Percentiles rank a stretch among this genome's conserved stretches.
These are phyloP conservation scores for Cystobasidiaceae sp. DNA, from an alignment of 1,284 basidiomycete species.

Conservation along the genomic window DNA sequence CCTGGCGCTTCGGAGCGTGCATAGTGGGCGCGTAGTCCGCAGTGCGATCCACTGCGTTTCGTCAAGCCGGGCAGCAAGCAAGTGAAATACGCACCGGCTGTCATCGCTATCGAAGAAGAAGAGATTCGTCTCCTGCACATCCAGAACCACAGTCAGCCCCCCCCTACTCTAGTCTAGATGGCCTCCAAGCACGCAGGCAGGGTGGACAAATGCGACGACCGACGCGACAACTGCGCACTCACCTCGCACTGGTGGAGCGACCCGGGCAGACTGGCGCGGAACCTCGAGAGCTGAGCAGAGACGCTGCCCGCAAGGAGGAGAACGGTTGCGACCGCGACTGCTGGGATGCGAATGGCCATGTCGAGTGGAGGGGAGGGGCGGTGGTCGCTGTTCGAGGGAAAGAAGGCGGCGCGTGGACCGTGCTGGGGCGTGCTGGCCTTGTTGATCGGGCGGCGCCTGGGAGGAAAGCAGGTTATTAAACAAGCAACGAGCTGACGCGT, in stretches of 20 bases:
- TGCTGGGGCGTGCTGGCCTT: too few species aligned
- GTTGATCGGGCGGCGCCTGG: too few species aligned
- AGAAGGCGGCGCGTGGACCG: too few species aligned
- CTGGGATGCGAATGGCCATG: not conserved
- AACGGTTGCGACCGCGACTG: not conserved
- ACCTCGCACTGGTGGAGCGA: conserved; percentile 32
- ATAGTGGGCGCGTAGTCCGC: too few species aligned
- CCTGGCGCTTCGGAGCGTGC: too few species aligned
- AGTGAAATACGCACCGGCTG: not conserved
- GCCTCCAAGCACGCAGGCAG: too few species aligned
- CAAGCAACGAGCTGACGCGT: too few species aligned
- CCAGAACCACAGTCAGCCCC: too few species aligned
- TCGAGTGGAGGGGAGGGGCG: too few species aligned
- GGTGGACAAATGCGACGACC: not conserved
- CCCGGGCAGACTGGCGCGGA: conserved; percentile 33
- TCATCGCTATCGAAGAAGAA: conserved; percentile 30
- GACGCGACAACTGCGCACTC: not conserved
- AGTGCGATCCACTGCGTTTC: not conserved
- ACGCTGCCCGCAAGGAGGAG: not conserved
- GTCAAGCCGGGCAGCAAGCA: not conserved
- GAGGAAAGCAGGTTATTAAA: too few species aligned
- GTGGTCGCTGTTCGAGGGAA: too few species aligned
- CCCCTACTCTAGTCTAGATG: too few species aligned
- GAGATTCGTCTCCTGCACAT: conserved; percentile 6
- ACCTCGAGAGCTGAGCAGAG: conserved; percentile 11